Base-by-base conservation (phyloP, 2,329 filamentous ascomycete species). In the Stromatinia cepivora region DNA sequence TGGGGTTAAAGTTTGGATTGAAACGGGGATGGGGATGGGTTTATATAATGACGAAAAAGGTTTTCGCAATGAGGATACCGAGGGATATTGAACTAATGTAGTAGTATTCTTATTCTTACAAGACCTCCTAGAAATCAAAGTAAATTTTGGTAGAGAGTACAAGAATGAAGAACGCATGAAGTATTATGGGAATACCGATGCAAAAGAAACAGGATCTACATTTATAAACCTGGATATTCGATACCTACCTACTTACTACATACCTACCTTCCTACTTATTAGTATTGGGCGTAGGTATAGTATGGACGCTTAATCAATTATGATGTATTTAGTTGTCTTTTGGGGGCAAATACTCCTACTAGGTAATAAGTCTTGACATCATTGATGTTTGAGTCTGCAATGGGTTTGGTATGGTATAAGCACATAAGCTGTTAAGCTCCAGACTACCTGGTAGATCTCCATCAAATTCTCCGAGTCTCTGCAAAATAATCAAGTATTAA, bases 321-420 rank as follows among this genome's bases (percentile, higher is more conserved):
- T 61, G 58, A 61, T 61, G 58, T 28, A 15, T 20, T 54, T 31
- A 28, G 50, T 15, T 25, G 50, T 53, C 13, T 28, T 28, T 28
- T 54, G 25, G 22, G 1, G 8, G 31, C 31, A 22, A 22, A 7
- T 6, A 22, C 31, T 36, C 8, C 28, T 56, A 31, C 20, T 10
- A 31, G 15, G 15, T 31, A 9, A 22, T 25, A 22, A 62, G 42
- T 62, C 25, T n/a, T 62, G 58, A 62, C 58, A 62, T 62, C 58
- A 62, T 62, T 62, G 58, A 62, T 62, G 20, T 48, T 62, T 9
- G 20, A 48, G 15, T 22, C 58, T 28, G 28, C 17, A 62, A 62
- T 28, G 28, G 28, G 58, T 48, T 7, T 34, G 42, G 42, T 62
- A 3, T n/a, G 28, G 20, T n/a, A 10, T 48, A 7, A 39, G 11